Evolutionary conservation across 495 filamentous ascomycete genomes (phyloP).

Genomic region (Trypethelium eluteriae): DNA sequence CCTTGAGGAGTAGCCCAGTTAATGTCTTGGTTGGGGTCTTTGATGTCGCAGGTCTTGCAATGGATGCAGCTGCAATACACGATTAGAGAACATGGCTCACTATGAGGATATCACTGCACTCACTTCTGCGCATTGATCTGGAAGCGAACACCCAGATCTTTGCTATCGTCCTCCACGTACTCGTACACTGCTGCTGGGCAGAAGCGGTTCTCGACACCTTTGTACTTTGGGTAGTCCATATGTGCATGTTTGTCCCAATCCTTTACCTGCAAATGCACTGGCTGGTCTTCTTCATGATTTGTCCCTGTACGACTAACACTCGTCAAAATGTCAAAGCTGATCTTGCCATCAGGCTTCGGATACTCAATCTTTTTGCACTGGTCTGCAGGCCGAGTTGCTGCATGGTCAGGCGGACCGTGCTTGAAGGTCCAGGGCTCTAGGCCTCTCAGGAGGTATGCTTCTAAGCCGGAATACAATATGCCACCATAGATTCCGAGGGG

Average conservation of each 20-base stretch:
- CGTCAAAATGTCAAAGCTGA: conserved; percentile 93
- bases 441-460: conserved; percentile 81
- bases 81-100: conserved; percentile 27
- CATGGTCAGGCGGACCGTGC: conserved; percentile 66
- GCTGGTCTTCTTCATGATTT: conserved; percentile 98
- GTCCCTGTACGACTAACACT: conserved; percentile 90
- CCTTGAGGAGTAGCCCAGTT: conserved; percentile 80
- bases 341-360: conserved; percentile 87
- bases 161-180: conserved; percentile 84
- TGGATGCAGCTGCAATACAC: conserved; percentile 70
- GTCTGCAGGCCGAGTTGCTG: conserved; percentile 72
- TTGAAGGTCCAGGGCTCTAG: conserved; percentile 86
- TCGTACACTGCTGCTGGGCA: conserved; percentile 99
- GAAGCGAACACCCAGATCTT: conserved; percentile 79
- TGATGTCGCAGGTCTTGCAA: conserved; percentile 99
- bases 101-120: conserved; percentile 35
- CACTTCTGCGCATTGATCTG: conserved; percentile 98
- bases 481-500: conserved; percentile 81
- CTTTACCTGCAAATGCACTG: conserved; percentile 85
- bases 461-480: conserved; percentile 85
- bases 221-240: conserved; percentile 75
- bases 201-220: conserved; percentile 95
- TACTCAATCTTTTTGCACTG: conserved; percentile 85
- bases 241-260: conserved; percentile 88
- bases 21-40: conserved; percentile 91